Conservation (phyloP, 208 protist species). For the Leishmania amazonensis region DNA sequence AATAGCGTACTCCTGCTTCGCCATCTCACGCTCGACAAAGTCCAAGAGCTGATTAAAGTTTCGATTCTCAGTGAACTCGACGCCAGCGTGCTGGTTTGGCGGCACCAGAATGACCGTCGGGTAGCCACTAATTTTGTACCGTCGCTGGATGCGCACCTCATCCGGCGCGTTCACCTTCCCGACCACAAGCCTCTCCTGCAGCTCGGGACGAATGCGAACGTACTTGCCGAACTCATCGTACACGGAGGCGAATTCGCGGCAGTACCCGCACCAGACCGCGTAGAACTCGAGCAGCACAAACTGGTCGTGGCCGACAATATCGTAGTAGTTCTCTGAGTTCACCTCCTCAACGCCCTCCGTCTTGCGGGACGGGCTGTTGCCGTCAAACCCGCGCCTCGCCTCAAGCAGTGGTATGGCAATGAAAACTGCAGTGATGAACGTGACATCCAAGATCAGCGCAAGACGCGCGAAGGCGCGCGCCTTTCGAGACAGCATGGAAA, state of each 20-base stretch:
- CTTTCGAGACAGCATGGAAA: neutral
- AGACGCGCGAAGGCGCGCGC: constrained; percentile 6
- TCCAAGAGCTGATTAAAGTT: constrained; percentile 30
- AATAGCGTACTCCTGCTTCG: neutral
- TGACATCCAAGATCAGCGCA: constrained; percentile 4
- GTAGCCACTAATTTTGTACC: constrained; percentile 41
- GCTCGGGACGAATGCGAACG: constrained; percentile 11
- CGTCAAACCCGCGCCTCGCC: neutral
- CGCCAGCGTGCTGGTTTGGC: constrained; percentile 25
- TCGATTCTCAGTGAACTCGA: constrained; percentile 34
- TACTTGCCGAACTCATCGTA: constrained; percentile 27
- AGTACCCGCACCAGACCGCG: constrained; percentile 83
- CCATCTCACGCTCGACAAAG: constrained; percentile 25
- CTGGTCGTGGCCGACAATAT: constrained; percentile 40
- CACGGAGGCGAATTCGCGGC: constrained; percentile 32
- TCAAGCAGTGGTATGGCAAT: neutral
- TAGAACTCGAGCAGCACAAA: constrained; percentile 83
- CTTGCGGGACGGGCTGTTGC: constrained; percentile 2
- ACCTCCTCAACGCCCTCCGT: constrained; percentile 41
- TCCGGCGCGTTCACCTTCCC: constrained; percentile 47
- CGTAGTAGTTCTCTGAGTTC: constrained; percentile 39
- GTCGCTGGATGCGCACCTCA: constrained; percentile 8
- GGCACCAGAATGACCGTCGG: constrained; percentile 52
- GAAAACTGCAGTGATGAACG: neutral
- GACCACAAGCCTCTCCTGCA: constrained; percentile 30